Percentiles rank a stretch among this genome's conserved stretches.
Evolutionary conservation across 1,139 yeast species (phyloP).

Genomic region (Debaryomyces coudertii): DNA sequence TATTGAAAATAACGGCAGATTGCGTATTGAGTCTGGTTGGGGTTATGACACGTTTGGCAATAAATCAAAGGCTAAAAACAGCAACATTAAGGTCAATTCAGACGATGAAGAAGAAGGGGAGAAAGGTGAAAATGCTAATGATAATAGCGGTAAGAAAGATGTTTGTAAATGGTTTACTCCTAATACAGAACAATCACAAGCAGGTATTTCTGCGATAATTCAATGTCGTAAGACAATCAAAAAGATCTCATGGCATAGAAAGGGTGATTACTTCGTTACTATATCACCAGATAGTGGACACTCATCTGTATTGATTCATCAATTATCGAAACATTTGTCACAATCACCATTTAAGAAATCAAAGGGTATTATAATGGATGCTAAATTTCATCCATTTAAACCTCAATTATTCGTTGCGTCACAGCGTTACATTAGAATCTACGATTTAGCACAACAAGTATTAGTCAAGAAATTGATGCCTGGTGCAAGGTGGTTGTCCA

Average conservation of each 20-base stretch:
- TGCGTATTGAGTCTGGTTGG: slow-evolving; percentile 86
- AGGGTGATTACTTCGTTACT: slow-evolving; percentile 95
- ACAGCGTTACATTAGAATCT: slow-evolving; percentile 87
- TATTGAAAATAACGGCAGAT: slow-evolving; percentile 78
- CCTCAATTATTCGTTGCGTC: slow-evolving; percentile 95
- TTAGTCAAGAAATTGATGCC: slow-evolving; percentile 84
- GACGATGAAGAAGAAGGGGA: slow-evolving; percentile 39
- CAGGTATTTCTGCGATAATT: slow-evolving; percentile 73
- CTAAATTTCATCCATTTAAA: slow-evolving; percentile 94
- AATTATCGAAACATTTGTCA: slow-evolving; percentile 90
- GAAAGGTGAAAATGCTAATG: slow-evolving; percentile 36
- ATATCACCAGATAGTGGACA: slow-evolving; percentile 90
- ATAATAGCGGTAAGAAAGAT: slow-evolving; percentile 48
- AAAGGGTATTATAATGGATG: slow-evolving; percentile 93
- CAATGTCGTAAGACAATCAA: slow-evolving; percentile 76
- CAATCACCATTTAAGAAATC: slow-evolving; percentile 95
- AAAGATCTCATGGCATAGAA: slow-evolving; percentile 92
- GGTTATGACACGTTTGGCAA: slow-evolving; percentile 81
- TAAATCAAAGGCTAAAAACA: slow-evolving; percentile 36
- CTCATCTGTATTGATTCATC: slow-evolving; percentile 90
- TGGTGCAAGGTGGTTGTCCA: slow-evolving; percentile 93
- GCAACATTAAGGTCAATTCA: slow-evolving; percentile 49
- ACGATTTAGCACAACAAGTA: slow-evolving; percentile 86
- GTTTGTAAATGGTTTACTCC: slow-evolving; percentile 90
- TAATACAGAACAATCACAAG: slow-evolving; percentile 56